These are phyloP conservation scores for Knoxia roxburghii DNA, from an alignment of 257 asterid species.

Conservation along the genomic window DNA sequence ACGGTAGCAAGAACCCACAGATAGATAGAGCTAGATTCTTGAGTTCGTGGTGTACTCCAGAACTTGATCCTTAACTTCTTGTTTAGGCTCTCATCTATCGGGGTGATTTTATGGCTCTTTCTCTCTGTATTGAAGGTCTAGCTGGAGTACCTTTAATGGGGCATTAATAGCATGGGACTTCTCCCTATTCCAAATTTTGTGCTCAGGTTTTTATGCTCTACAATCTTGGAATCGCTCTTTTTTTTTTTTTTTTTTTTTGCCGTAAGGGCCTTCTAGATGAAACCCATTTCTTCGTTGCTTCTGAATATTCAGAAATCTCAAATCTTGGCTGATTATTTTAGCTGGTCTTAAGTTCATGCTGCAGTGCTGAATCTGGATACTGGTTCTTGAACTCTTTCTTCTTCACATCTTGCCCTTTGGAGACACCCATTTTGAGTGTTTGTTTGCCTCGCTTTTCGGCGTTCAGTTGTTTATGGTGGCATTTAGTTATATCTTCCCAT, in stretches of 20 bases:
- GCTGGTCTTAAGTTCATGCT: slow-evolving; percentile 5
- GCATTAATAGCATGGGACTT: background rate
- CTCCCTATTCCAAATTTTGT: background rate
- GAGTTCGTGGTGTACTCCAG: slow-evolving; percentile 10
- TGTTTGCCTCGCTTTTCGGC: background rate
- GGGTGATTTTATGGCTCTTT: background rate
- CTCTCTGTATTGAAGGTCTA: background rate
- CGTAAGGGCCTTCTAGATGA: background rate
- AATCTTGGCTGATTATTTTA: slow-evolving; percentile 10
- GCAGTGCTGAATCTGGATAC: slow-evolving; percentile 6
- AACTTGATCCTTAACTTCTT: slow-evolving; percentile 12
- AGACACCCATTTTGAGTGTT: background rate
- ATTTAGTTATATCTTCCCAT: background rate
- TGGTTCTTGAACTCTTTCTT: background rate
- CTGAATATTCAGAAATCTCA: slow-evolving; percentile 9
- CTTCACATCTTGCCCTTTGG: background rate
- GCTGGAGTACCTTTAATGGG: background rate
- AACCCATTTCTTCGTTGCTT: slow-evolving; percentile 1
- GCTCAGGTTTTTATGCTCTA: background rate
- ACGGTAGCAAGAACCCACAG: background rate
- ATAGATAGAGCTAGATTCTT: slow-evolving; percentile 15
- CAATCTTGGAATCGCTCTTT: background rate
- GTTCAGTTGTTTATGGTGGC: background rate
- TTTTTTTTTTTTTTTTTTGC: background rate
- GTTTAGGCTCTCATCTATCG: background rate